Base-by-base conservation (phyloP, 2,329 filamentous ascomycete species). In the Cryoendolithus antarcticus region DNA sequence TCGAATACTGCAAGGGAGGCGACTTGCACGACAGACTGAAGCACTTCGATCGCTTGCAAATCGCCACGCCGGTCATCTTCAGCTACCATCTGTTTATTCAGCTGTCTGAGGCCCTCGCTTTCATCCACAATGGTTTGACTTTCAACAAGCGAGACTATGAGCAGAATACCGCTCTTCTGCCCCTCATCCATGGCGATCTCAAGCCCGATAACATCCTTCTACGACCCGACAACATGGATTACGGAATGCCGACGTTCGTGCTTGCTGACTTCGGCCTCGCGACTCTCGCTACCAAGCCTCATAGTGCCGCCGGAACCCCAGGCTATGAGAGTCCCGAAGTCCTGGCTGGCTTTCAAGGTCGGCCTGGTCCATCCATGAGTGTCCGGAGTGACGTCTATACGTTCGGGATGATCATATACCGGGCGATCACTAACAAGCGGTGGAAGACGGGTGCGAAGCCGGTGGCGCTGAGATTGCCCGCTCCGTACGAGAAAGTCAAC, bases 31-130 rank as follows among this genome's bases (percentile, higher is more conserved):
- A 47, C 30, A 39, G 51, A n/a, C 33, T 45, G 15, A 6, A 37
- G 3, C 31, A 44, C 29, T 42, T 41, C 31, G 4, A 19, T 1
- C n/a, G 6, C 5, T 19, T 30, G 3, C 12, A 39, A 9, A 30
- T 27, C 24, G 24, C 28, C 4, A 11, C 43, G 7, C 50, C 49
- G 6, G 32, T 32, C 3, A 38, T 38, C 1, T 45, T 55, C 43
- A 35, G 48, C 31, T 35, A 48, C 7, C 50, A 53, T 37, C 46
- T 51, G 35, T 35, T 49, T 29, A 39, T 41, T 11, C 43, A 44
- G 12, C 44, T 58, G 42, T 38, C 46, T 34, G 42, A 50, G 9
- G 53, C 48, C 4, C 32, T 56, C 3, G 48, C 44, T 4, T 55
- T 43, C 41, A 30, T 57, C 2, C 54, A 58, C 32, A 19, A 38